A percentile compares a stretch with the other conserved stretches of the same genome.
Conservation (phyloP, 1,284 basidiomycete genomes). For the Leccinum brunneo-olivaceum region DNA sequence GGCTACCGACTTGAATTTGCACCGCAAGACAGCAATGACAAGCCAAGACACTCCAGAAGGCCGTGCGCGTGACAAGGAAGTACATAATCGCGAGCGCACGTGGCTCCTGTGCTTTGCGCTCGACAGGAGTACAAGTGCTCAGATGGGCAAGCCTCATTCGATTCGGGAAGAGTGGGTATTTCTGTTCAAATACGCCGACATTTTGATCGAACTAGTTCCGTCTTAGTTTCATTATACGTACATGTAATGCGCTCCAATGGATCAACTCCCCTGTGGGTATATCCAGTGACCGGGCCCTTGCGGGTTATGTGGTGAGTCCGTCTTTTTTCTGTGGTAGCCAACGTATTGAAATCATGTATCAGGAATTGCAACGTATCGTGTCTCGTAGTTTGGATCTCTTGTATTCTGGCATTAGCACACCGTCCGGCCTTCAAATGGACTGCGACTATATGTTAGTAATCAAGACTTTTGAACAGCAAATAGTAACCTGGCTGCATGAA, state of each 20-base stretch:
- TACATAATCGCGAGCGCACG: conserved; percentile 89
- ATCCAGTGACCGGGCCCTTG: conserved; percentile 58
- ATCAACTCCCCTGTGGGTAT: conserved; percentile 55
- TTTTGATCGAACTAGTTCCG: background rate
- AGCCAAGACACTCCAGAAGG: conserved; percentile 73
- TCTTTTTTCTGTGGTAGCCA: conserved; percentile 1
- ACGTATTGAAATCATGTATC: conserved; percentile 5
- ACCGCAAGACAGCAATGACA: conserved; percentile 74
- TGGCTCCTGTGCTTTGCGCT: conserved; percentile 91
- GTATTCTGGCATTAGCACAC: conserved; percentile 76
- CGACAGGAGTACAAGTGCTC: conserved; percentile 86
- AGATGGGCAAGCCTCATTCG: conserved; percentile 87
- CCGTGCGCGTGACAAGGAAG: conserved; percentile 68
- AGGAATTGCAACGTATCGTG: conserved; percentile 84
- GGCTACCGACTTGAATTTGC: conserved; percentile 93
- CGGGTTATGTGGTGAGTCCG: conserved; percentile 61
- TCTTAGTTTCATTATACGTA: conserved; percentile 80
- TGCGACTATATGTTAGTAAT: conserved; percentile 83
- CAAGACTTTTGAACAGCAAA: conserved; percentile 79
- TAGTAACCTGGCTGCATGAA: conserved; percentile 61
- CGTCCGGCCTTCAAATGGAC: conserved; percentile 82
- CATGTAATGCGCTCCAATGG: conserved; percentile 77
- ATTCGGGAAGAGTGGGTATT: conserved; percentile 77
- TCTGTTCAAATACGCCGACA: conserved; percentile 6
- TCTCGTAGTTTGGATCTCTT: conserved; percentile 86